phyloP scores from a whole-genome alignment of 2,329 filamentous ascomycete species.

The Penicillium sp. region DNA sequence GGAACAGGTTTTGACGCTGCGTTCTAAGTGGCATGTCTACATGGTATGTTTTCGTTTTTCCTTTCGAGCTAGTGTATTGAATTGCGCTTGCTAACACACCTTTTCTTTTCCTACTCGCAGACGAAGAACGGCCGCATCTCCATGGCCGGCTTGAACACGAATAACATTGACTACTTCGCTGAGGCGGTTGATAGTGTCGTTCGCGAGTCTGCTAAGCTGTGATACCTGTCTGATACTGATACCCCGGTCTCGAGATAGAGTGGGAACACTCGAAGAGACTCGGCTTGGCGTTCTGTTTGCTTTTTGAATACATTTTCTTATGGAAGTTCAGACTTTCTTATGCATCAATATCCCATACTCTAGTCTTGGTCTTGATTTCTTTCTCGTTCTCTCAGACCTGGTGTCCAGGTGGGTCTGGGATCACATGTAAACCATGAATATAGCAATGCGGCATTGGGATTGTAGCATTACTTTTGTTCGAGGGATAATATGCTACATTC shows the following conservation, averaged over 20 bases:
- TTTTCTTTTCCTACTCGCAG: slow-evolving; percentile 17
- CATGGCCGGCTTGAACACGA: slow-evolving; percentile 94
- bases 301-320: neutral
- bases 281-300: slow-evolving; percentile 8
- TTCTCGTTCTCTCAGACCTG: no score
- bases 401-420: no score
- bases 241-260: neutral
- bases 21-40: slow-evolving; percentile 51
- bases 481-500: neutral
- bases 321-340: neutral
- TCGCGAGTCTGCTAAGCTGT: slow-evolving; percentile 33
- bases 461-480: neutral
- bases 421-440: neutral
- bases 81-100: neutral
- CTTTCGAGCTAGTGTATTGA: no score
- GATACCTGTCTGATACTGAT: slow-evolving; percentile 7
- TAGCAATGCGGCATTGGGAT: neutral
- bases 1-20: slow-evolving; percentile 46
- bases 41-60: slow-evolving; percentile 47
- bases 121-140: slow-evolving; percentile 98
- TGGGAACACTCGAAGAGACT: neutral
- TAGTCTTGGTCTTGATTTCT: no score
- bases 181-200: slow-evolving; percentile 85
- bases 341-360: neutral
- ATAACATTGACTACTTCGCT: slow-evolving; percentile 91